Base-by-base conservation (phyloP, 306 rosid genomes). In the Lathyrus aphaca region DNA sequence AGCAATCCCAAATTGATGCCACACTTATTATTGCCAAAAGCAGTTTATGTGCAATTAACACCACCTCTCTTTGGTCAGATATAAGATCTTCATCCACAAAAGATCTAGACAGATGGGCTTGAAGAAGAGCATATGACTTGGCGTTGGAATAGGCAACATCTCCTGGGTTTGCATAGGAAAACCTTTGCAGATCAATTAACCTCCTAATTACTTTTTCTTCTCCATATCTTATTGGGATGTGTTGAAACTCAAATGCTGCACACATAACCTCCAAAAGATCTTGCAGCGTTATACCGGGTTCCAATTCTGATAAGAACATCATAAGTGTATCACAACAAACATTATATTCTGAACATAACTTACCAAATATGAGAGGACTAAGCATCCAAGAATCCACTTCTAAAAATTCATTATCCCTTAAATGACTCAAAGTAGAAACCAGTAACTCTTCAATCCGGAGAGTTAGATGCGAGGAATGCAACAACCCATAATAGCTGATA, bases 51-150 rank as follows among this genome's bases (percentile, higher is more conserved):
- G 98, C 87, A 65, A 89, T 86, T 61, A 89, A 87, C 48, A 89
- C 89, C 49, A 92, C 88, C 83, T 87, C 92, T 21, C 86, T 80
- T 82, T 89, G 98, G 77, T 92, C 98, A 71, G 82, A 68, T 35
- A 84, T 82, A 29, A 89, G 86, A 77, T 89, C 86, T 68, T 96
- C 98, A 60, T 88, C 83, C 8, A 92, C 69, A 13, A 66, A 56
- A 42, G 87, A 91, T 86, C 95, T 86, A 10, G 96, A 78, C 72
- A 92, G 88, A 68, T 92, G 89, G 75, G 98, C 92, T 84, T 92
- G 98, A 72, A 92, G 86, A 63, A 89, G 82, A 46, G 91, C 92
- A 76, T 87, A 83, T 44, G 98, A 87, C 53, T 89, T 92, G 50
- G 85, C 84, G 46, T 88, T 87, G 17, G 92, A 95, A 61, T 92